A percentile compares a stretch with the other conserved stretches of the same genome.
Conservation (phyloP, 148 eudicot species). For the Polygonum aviculare region DNA sequence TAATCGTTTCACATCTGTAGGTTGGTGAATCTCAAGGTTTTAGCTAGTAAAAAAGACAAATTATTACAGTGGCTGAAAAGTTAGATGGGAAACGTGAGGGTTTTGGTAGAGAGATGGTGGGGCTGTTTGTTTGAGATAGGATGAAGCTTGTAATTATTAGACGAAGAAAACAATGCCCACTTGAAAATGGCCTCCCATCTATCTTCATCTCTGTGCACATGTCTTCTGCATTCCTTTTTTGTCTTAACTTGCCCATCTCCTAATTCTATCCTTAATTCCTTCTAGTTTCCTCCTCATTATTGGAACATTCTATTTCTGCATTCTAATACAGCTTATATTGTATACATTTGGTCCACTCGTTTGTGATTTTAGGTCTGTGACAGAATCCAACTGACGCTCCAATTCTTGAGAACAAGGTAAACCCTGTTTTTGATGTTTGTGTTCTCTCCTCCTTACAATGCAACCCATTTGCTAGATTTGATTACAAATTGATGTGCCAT, state of each 20-base stretch:
- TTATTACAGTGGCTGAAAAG: not conserved
- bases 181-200: slow-evolving; percentile 2
- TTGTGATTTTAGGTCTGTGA: slow-evolving; percentile 27
- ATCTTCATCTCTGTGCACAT: slow-evolving; percentile 9
- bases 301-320: slow-evolving; percentile 11
- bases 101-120: not conserved
- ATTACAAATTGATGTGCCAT: slow-evolving; percentile 6
- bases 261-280: not conserved
- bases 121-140: slow-evolving; percentile 5
- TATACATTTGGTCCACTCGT: not conserved
- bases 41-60: not conserved
- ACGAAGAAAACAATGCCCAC: slow-evolving; percentile 28
- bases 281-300: slow-evolving; percentile 20
- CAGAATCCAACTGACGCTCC: slow-evolving; percentile 54
- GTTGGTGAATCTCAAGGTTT: not conserved
- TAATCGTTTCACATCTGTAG: not conserved
- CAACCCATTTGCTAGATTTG: slow-evolving; percentile 18
- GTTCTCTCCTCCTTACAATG: slow-evolving; percentile 17
- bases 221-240: slow-evolving; percentile 23
- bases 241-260: slow-evolving; percentile 21
- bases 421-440: slow-evolving; percentile 1
- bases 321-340: not conserved
- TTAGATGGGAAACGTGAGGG: not conserved
- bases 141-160: slow-evolving; percentile 21
- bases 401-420: slow-evolving; percentile 50